A percentile compares a stretch with the other conserved stretches of the same genome.
Evolutionary conservation across 495 filamentous ascomycete genomes (phyloP).

Genomic region (Podospora pseudopauciseta): DNA sequence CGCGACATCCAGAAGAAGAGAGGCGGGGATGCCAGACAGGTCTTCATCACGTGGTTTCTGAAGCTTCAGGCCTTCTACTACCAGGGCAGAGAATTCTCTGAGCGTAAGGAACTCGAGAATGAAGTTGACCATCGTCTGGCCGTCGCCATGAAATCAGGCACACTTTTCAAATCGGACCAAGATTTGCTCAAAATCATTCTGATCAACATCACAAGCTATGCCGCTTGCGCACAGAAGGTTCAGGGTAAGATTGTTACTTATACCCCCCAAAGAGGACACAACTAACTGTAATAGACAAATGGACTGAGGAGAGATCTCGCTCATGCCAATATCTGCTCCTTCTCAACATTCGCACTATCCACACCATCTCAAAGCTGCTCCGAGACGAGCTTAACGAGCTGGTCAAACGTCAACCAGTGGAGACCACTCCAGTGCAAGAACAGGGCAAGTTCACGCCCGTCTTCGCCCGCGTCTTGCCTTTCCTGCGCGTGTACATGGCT

Average conservation of each 20-base stretch:
- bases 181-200: slow-evolving; percentile 75
- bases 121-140: slow-evolving; percentile 77
- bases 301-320: slow-evolving; percentile 42
- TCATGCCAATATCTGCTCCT: slow-evolving; percentile 71
- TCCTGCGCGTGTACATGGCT: slow-evolving; percentile 43
- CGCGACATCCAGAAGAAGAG: slow-evolving; percentile 50
- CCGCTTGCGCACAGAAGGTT: slow-evolving; percentile 59
- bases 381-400: slow-evolving; percentile 27
- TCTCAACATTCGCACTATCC: slow-evolving; percentile 78
- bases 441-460: slow-evolving; percentile 27
- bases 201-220: slow-evolving; percentile 81
- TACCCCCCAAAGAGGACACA: neutral
- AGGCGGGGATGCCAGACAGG: slow-evolving; percentile 25
- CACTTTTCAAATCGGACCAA: slow-evolving; percentile 47
- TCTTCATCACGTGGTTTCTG: slow-evolving; percentile 76
- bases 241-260: slow-evolving; percentile 49
- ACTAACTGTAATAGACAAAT: slow-evolving; percentile 32
- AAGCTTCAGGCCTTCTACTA: slow-evolving; percentile 83
- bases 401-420: slow-evolving; percentile 17
- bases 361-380: slow-evolving; percentile 70
- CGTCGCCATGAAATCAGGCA: slow-evolving; percentile 62
- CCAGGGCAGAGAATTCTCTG: slow-evolving; percentile 61
- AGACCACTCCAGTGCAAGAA: neutral
- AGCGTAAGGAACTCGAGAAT: slow-evolving; percentile 79
- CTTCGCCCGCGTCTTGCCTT: slow-evolving; percentile 30